These are phyloP conservation scores for Aspergillus spinulosporus DNA, from an alignment of 2,329 filamentous ascomycete species.

Conservation along the genomic window DNA sequence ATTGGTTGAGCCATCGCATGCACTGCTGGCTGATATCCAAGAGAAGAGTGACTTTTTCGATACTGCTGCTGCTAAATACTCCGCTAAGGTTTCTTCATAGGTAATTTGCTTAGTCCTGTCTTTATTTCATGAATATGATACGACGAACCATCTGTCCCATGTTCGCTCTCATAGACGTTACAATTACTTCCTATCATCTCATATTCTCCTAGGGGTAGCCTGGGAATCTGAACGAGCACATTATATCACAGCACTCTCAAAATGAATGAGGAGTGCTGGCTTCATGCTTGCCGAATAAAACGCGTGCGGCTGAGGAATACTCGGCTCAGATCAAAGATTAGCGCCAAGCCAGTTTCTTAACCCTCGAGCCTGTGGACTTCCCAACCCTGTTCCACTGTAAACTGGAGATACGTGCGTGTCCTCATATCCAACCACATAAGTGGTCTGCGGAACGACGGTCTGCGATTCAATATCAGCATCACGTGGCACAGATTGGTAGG, in stretches of 20 bases:
- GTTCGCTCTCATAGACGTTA: too few relatives aligned
- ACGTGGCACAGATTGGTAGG: too few relatives aligned
- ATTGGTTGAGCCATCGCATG: constrained; percentile 65
- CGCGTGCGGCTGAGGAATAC: constrained; percentile 10
- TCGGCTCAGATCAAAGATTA: constrained; percentile 21
- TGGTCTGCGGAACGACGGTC: constrained; percentile 32
- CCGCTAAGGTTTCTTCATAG: constrained; percentile 65
- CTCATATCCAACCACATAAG: constrained; percentile 29
- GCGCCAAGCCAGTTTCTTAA: constrained; percentile 32
- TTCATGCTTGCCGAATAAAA: neutral
- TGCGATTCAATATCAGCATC: constrained; percentile 14
- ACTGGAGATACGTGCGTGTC: constrained; percentile 35
- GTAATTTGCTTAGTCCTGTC: constrained; percentile 15
- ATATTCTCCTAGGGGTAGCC: too few relatives aligned
- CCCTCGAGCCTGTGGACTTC: constrained; percentile 28
- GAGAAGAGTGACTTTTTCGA: constrained; percentile 90
- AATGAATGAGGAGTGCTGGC: too few relatives aligned
- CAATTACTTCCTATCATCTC: too few relatives aligned
- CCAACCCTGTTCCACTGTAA: constrained; percentile 23
- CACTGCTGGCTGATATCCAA: constrained; percentile 69
- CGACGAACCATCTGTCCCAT: constrained; percentile 11
- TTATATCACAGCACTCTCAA: too few relatives aligned
- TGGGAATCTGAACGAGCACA: too few relatives aligned
- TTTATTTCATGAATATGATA: constrained; percentile 25
- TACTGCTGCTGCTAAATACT: constrained; percentile 81